Base-by-base conservation (phyloP, 441 rosid species). In the Geranium incanum region DNA sequence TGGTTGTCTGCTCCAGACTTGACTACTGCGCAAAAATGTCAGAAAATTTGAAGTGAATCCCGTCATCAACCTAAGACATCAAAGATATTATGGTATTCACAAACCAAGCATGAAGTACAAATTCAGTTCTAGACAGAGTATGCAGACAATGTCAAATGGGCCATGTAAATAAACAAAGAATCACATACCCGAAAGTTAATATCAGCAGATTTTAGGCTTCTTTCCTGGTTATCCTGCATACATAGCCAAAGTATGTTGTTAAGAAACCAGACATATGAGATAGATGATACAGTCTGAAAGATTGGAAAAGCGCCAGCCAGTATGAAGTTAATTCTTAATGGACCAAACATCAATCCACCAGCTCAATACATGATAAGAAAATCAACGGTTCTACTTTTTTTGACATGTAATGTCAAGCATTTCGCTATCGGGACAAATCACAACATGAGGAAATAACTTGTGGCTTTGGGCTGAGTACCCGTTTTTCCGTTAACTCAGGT, bases 161-260 rank as follows among this genome's bases (percentile, higher is more conserved):
- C 23, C 3, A 16, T 2, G 0, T 38, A 65, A 28, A 62, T 38
- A 65, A 28, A 62, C 50, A 66, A 43, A 37, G 67, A 66, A 57
- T 18, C 64, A n/a, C 69, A 5, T 76, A 73, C 81, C 79, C 8
- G 38, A 15, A 72, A 60, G 37, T 59, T 50, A 9, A 60, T 68
- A 65, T 28, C 71, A 39, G 36, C 74, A 39, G n/a, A 57, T 70
- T 74, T 88, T 84, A 94, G 67, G 99, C 97, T 84, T 92, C 95
- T 82, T 94, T 94, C 84, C 97, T 85, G 3, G 96, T 88, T 80
- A 92, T 86, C 90, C 99, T 94, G 92, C 79, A 41, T 71, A 74
- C 75, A 73, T 68, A 37, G 60, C 52, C 66, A 66, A 19, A 0
- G 45, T 19, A 4, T 39, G 13, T n/a, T 16, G 39, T 38, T 83